Evolutionary conservation across 2,329 filamentous ascomycete species (phyloP), one percentile per base, ranked within the genome.

Genomic region (Claviceps purpurea): DNA sequence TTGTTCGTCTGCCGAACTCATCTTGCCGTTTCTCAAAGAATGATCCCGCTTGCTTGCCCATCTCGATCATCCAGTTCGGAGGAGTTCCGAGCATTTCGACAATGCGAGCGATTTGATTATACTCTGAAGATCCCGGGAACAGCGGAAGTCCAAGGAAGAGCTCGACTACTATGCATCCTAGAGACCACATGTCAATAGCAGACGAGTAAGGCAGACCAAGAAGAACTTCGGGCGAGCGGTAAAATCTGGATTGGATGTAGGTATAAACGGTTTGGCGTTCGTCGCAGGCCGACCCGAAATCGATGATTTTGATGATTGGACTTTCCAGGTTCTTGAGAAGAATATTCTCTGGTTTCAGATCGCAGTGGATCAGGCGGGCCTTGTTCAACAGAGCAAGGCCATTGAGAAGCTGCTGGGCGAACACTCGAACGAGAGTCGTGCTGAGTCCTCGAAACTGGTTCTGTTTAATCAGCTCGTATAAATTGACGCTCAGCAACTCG

Each of bases 271-370:
- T 98, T 67, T 98, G 93, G 49, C 93, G 84, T 70, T 98, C 93
- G 67, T 98, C 93, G 68, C 93, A 98, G 14, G 93, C 93, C 40
- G 93, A 98, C 44, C 93, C 93, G 65, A 98, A 98, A 75, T 98
- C 93, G 66, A 98, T 98, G 63, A 98, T 96, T 69, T 98, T 98
- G 77, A 98, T 98, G 59, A 98, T 97, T 3, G 93, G 93, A 62
- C 91, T 97, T 68, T 98, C 93, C 43, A 98, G 81, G 65, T 98
- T 98, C 70, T 98, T 98, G 51, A 98, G 75, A 44, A 98, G 71
- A 53, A 98, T 98, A 61, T 98, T 98, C 68, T 98, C 93, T 0
- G 93, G 93, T 67, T 98, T 98, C 66, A 98, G 68, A 75, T 98
- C 93, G 68, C 93, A 98, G 68, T 98, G 93, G 61, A 98, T 98